phyloP scores from a whole-genome alignment of 257 asterid species.

The Gynochthodes officinalis region DNA sequence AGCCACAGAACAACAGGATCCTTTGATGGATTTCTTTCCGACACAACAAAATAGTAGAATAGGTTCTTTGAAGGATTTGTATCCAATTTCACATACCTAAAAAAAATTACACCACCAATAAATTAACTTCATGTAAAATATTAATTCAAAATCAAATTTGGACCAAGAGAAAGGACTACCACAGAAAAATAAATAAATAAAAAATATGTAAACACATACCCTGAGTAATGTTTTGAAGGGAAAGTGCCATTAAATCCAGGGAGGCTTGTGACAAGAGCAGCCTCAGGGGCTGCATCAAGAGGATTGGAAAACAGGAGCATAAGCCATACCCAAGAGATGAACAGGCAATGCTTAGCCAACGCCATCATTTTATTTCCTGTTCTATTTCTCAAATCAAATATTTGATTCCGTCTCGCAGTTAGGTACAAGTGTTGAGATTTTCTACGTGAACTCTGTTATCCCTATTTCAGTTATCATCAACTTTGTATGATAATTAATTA shows the following conservation, averaged over 20 bases:
- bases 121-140: too few species aligned
- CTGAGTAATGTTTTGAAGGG: slow-evolving; percentile 60
- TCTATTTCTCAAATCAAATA: too few species aligned
- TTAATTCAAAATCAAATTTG: too few species aligned
- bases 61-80: slow-evolving; percentile 41
- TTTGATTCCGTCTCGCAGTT: slow-evolving; percentile 32
- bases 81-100: slow-evolving; percentile 42
- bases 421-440: slow-evolving; percentile 38
- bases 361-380: slow-evolving; percentile 12
- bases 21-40: slow-evolving; percentile 42
- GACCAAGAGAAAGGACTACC: too few species aligned
- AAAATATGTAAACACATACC: too few species aligned
- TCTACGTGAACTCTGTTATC: too few species aligned
- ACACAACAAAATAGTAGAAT: slow-evolving; percentile 51
- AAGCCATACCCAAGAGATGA: not conserved
- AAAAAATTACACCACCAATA: too few species aligned
- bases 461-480: too few species aligned
- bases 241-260: slow-evolving; percentile 58
- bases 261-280: slow-evolving; percentile 35
- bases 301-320: not conserved
- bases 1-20: slow-evolving; percentile 65
- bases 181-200: too few species aligned
- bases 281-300: slow-evolving; percentile 42
- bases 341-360: not conserved
- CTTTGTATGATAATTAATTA: too few species aligned